A percentile compares a stretch with the other conserved stretches of the same genome.
Evolutionary conservation across 2,329 filamentous ascomycete genomes (phyloP).

Genomic region (Lachnellula cervina): DNA sequence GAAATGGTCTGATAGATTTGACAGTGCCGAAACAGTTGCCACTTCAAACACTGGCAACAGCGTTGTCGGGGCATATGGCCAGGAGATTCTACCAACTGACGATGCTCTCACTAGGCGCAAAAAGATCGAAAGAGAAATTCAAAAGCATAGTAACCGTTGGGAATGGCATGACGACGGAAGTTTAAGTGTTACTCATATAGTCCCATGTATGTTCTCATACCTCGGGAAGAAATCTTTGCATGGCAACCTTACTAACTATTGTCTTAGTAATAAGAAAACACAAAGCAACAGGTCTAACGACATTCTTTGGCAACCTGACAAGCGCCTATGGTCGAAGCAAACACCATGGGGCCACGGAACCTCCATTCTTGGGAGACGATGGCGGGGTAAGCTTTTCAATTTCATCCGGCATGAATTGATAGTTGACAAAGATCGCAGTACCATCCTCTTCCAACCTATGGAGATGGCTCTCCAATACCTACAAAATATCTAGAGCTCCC

Average conservation of each 20-base stretch:
- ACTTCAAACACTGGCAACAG: constrained; percentile 32
- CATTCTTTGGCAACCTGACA: constrained; percentile 35
- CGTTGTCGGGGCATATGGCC: constrained; percentile 39
- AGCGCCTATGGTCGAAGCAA: constrained; percentile 40
- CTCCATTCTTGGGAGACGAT: constrained; percentile 45
- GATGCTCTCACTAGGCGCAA: constrained; percentile 35
- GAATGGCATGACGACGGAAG: constrained; percentile 35
- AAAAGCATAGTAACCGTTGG: constrained; percentile 32
- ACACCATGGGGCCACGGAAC: constrained; percentile 41
- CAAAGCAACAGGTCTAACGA: constrained; percentile 24
- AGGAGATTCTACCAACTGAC: constrained; percentile 39
- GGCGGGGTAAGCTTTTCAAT: constrained; percentile 5
- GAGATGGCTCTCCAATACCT: constrained; percentile 43
- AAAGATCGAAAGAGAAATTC: constrained; percentile 39
- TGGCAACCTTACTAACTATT: too few relatives aligned
- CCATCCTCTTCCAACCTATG: constrained; percentile 40
- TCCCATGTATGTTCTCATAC: constrained; percentile 25
- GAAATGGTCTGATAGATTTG: too few relatives aligned
- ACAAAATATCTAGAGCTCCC: constrained; percentile 40
- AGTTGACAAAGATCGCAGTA: constrained; percentile 19
- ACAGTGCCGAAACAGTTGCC: too few relatives aligned
- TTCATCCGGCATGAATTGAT: too few relatives aligned
- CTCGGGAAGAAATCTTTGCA: not conserved
- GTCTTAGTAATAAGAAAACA: constrained; percentile 27
- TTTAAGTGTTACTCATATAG: constrained; percentile 32